phyloP scores from a whole-genome alignment of 176 grass and related monocot genomes.

The Oryza glumipatula region DNA sequence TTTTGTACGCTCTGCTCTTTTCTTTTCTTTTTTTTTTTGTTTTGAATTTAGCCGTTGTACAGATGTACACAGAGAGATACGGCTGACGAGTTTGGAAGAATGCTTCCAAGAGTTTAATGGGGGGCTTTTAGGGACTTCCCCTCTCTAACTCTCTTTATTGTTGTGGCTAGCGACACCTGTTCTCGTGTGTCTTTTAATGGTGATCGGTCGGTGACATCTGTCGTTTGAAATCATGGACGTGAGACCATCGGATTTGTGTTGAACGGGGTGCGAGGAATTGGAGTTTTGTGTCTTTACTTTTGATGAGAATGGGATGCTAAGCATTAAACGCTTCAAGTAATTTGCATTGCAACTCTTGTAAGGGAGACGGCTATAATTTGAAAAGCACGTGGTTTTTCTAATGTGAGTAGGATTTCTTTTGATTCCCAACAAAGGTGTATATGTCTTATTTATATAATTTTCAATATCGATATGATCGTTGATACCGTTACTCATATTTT shows the following conservation, averaged over 20 bases:
- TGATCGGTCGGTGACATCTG: no score
- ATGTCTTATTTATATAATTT: not conserved
- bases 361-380: not conserved
- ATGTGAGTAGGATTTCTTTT: not conserved
- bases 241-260: no score
- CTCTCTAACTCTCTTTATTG: not conserved
- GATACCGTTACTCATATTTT: not conserved
- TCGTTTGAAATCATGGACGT: no score
- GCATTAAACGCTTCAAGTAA: no score
- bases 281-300: not conserved
- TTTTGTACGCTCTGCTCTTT: not conserved
- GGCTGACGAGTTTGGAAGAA: not conserved
- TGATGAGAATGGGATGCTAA: not conserved
- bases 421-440: not conserved
- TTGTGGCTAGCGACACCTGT: not conserved
- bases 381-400: not conserved
- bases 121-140: not conserved
- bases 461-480: not conserved
- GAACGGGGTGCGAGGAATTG: no score
- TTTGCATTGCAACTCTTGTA: not conserved
- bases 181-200: no score
- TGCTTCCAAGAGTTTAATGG: not conserved
- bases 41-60: slow-evolving; percentile 33
- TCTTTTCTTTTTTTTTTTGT: not conserved
- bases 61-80: not conserved